These are phyloP conservation scores for Amoebophrya sp. DNA, from an alignment of 169 alveolate species.

Conservation along the genomic window DNA sequence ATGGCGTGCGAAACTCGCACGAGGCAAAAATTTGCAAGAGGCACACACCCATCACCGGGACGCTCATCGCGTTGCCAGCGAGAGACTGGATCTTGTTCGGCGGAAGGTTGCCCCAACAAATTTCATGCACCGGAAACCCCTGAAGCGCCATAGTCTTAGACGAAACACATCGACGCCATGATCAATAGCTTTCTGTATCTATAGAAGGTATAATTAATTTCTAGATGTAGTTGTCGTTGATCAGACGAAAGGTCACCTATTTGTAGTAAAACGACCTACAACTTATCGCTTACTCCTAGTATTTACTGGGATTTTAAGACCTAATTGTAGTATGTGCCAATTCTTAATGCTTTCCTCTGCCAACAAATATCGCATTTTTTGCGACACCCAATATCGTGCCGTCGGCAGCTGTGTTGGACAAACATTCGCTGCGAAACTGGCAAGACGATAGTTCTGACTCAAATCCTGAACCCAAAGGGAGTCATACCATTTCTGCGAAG, in stretches of 20 bases:
- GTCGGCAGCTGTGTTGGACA: not conserved
- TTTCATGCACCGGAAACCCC: not conserved
- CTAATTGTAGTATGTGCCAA: too few relatives aligned
- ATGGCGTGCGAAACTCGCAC: not conserved
- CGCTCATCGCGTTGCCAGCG: not conserved
- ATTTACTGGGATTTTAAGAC: too few relatives aligned
- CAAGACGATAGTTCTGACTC: not conserved
- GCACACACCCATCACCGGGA: not conserved
- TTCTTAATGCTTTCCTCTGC: too few relatives aligned
- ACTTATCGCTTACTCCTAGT: too few relatives aligned
- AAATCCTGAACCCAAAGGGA: not conserved
- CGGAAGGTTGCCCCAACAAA: not conserved
- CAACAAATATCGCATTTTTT: not conserved
- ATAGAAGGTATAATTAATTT: too few relatives aligned
- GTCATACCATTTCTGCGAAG: not conserved
- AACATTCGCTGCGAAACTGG: too few relatives aligned
- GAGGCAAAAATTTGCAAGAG: not conserved
- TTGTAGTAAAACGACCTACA: too few relatives aligned
- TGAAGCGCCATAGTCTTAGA: not conserved
- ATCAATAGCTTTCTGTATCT: too few relatives aligned
- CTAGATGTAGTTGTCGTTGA: too few relatives aligned
- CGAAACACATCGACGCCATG: too few relatives aligned
- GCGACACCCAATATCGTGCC: not conserved
- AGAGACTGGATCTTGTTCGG: not conserved
- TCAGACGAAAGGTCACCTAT: too few relatives aligned